Base-by-base conservation (phyloP, 345 rosid genomes). In the Draba incana region DNA sequence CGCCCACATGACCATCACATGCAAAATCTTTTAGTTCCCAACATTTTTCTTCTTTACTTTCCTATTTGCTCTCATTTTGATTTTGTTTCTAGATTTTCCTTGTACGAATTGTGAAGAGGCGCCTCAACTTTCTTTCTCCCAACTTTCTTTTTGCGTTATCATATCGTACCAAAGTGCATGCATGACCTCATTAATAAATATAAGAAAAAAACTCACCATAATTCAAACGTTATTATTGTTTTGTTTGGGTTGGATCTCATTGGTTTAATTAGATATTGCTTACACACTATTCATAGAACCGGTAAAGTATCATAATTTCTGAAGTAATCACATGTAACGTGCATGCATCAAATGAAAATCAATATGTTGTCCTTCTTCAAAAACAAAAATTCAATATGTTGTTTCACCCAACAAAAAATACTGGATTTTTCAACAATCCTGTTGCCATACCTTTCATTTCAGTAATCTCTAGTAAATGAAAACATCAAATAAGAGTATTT, bases 1-100 rank as follows among this genome's bases (percentile, higher is more conserved):
- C 70, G 57, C 37, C 66, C 77, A 65, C 66, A 73, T 59, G 72
- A 51, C 24, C 62, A 33, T 73, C 77, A 73, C 74, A 74, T 74
- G 78, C 73, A 60, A 52, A 23, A 37, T 20, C 49, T 16, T 24
- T 64, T 25, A 2, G 39, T 38, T 56, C 45, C 15, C 30, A 51
- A 23, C 54, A 61, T 3, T 10, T 4, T 12, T 16, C 39, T 14
- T 14, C 37, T 64, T 64, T 65, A 49, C 2, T 57, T 47, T 63
- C 16, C 41, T 47, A 14, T 64, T 72, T 25, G 49, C 71, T 25
- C 63, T 53, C 62, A 53, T 47, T 35, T 67, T 43, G 77, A 74
- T 60, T 74, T 57, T 66, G 68, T 44, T 74, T 45, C 56, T 44
- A 8, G 39, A 52, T 67, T 53, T 35, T 66, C 41, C 42, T 66